Percentiles rank a stretch among this genome's conserved stretches.
phyloP scores from a whole-genome alignment of 2,329 filamentous ascomycete genomes.

The Pseudophaeomoniella oleicola region DNA sequence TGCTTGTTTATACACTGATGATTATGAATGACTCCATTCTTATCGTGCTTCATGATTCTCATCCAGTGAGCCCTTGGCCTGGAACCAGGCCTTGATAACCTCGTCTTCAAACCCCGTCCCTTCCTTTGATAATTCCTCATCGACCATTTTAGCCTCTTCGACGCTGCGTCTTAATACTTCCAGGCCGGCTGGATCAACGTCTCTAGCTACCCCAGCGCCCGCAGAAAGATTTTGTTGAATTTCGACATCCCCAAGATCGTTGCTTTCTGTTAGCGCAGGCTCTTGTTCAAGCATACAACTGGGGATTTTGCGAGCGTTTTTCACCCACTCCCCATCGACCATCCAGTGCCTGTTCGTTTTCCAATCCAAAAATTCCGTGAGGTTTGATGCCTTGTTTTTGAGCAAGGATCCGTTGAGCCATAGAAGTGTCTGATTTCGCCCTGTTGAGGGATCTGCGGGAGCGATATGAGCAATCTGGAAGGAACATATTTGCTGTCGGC shows the following conservation, averaged over 20 bases:
- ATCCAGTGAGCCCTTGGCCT: no score
- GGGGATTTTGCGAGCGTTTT: background rate
- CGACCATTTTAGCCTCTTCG: background rate
- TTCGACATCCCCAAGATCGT: no score
- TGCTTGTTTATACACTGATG: no score
- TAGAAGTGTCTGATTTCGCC: background rate
- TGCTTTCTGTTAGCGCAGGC: no score
- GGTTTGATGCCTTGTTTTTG: background rate
- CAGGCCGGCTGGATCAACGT: background rate
- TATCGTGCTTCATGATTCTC: no score
- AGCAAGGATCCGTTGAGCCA: background rate
- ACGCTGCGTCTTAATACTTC: background rate
- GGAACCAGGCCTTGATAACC: no score
- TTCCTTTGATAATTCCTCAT: background rate
- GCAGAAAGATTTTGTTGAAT: no score
- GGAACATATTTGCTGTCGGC: background rate
- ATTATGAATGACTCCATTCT: no score
- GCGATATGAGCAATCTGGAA: background rate
- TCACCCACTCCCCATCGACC: background rate
- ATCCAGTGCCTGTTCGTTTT: background rate
- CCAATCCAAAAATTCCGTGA: background rate
- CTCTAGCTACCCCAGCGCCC: no score
- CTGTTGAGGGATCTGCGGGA: background rate
- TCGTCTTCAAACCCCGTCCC: background rate
- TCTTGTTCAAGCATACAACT: background rate